Conservation (phyloP, 2,329 filamentous ascomycete species). For the Moelleriella libera region DNA sequence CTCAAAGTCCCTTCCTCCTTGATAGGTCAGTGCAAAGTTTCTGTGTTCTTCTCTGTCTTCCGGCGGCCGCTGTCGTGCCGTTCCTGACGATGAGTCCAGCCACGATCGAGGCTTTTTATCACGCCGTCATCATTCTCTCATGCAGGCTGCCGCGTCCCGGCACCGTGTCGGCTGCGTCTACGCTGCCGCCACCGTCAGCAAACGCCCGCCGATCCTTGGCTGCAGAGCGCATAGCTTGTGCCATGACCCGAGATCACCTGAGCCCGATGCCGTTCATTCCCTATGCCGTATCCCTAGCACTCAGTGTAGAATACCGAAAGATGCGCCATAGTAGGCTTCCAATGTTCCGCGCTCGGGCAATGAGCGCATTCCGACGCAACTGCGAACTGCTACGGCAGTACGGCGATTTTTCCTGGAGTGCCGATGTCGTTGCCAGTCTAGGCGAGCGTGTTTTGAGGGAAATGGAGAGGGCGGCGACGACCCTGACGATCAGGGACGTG, state of each 20-base stretch:
- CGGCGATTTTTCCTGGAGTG: constrained; percentile 43
- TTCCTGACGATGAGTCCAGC: constrained; percentile 17
- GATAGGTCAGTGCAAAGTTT: constrained; percentile 25
- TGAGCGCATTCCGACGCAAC: constrained; percentile 38
- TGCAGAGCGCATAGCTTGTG: constrained; percentile 40
- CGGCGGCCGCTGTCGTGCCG: neutral
- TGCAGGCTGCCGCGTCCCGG: constrained; percentile 36
- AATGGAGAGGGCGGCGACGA: constrained; percentile 38
- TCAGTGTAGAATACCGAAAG: constrained; percentile 49
- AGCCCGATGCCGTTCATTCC: constrained; percentile 44
- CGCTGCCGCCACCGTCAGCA: constrained; percentile 29
- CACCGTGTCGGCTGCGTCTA: constrained; percentile 23
- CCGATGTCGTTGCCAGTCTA: constrained; percentile 37
- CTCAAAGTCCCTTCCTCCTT: constrained; percentile 32
- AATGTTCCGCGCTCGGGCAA: constrained; percentile 42
- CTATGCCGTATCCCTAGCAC: constrained; percentile 45
- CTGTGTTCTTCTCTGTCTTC: neutral
- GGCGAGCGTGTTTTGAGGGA: constrained; percentile 40
- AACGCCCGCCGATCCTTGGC: constrained; percentile 44
- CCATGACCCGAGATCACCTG: constrained; percentile 35
- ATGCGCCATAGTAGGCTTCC: constrained; percentile 47
- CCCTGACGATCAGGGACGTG: constrained; percentile 23
- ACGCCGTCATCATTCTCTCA: constrained; percentile 48
- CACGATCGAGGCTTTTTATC: constrained; percentile 49
- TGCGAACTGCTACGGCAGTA: constrained; percentile 37